Evolutionary conservation across 2,329 filamentous ascomycete species (phyloP).

Genomic region (Penicillium oxalicum): DNA sequence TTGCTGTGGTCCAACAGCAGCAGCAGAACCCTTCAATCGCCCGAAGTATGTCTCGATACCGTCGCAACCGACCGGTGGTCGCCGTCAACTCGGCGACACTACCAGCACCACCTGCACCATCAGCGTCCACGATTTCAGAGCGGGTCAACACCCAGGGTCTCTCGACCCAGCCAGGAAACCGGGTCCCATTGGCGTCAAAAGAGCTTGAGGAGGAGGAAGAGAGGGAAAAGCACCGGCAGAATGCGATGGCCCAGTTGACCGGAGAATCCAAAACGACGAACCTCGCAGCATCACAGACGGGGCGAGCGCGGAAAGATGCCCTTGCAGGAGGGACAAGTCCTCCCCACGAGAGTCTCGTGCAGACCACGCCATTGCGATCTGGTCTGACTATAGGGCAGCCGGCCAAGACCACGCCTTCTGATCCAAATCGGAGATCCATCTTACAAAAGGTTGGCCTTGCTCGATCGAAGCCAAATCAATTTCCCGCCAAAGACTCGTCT

Average conservation of each 20-base stretch:
- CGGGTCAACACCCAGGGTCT: slow-evolving; percentile 3
- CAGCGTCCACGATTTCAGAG: slow-evolving; percentile 11
- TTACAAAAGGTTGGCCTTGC: slow-evolving; percentile 25
- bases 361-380: not conserved
- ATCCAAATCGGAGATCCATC: slow-evolving; percentile 26
- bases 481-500: slow-evolving; percentile 12
- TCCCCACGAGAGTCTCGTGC: not conserved
- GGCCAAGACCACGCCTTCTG: slow-evolving; percentile 3
- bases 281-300: slow-evolving; percentile 8
- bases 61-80: slow-evolving; percentile 22
- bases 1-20: slow-evolving; percentile 5
- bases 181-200: not conserved
- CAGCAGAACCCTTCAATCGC: slow-evolving; percentile 23
- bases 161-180: slow-evolving; percentile 1
- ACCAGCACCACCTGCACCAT: slow-evolving; percentile 7
- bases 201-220: slow-evolving; percentile 11
- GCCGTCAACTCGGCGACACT: slow-evolving; percentile 5
- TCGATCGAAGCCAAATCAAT: not conserved
- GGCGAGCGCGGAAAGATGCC: slow-evolving; percentile 6
- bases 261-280: slow-evolving; percentile 16
- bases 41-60: slow-evolving; percentile 33
- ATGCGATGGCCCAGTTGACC: slow-evolving; percentile 32
- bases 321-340: not conserved
- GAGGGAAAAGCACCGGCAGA: slow-evolving; percentile 23
- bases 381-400: not conserved